phyloP scores from a whole-genome alignment of 139 green algal genomes.

The Volvox reticuliferus region DNA sequence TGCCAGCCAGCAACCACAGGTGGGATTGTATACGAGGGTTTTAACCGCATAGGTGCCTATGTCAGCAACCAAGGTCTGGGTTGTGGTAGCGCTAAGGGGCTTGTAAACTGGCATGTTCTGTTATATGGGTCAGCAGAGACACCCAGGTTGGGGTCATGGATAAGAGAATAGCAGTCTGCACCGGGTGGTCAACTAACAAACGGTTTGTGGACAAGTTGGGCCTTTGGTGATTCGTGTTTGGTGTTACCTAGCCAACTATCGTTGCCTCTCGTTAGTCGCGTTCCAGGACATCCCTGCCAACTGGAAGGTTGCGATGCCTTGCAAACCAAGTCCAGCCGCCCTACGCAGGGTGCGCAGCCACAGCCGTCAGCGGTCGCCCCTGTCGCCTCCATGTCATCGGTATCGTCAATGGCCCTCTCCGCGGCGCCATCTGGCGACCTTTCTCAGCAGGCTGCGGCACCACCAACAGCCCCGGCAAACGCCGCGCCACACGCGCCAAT shows the following conservation, averaged over 20 bases:
- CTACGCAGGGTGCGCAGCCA: not conserved
- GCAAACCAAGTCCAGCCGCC: not conserved
- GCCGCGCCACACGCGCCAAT: not conserved
- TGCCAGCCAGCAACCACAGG: not conserved
- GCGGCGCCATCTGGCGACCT: not conserved
- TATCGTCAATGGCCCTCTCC: not conserved
- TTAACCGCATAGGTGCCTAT: not conserved
- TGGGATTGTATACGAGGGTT: not conserved
- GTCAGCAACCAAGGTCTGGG: too few species aligned
- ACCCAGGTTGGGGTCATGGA: too few species aligned
- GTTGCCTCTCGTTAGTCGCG: not conserved
- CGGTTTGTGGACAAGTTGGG: not conserved
- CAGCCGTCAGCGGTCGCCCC: not conserved
- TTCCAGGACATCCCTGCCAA: not conserved
- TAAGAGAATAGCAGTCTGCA: not conserved
- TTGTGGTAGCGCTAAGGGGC: too few species aligned
- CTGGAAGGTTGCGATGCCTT: too few species aligned
- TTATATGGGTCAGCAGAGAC: too few species aligned
- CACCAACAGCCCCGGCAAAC: slow-evolving; percentile 3
- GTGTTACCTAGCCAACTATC: too few species aligned
- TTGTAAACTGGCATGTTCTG: too few species aligned
- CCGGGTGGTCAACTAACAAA: not conserved
- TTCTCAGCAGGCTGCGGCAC: not conserved
- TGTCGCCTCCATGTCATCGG: not conserved
- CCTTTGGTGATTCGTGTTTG: not conserved